Evolutionary conservation across 2,329 filamentous ascomycete genomes (phyloP), one percentile per base, ranked within the genome.

Genomic region (Neonectria punicea): DNA sequence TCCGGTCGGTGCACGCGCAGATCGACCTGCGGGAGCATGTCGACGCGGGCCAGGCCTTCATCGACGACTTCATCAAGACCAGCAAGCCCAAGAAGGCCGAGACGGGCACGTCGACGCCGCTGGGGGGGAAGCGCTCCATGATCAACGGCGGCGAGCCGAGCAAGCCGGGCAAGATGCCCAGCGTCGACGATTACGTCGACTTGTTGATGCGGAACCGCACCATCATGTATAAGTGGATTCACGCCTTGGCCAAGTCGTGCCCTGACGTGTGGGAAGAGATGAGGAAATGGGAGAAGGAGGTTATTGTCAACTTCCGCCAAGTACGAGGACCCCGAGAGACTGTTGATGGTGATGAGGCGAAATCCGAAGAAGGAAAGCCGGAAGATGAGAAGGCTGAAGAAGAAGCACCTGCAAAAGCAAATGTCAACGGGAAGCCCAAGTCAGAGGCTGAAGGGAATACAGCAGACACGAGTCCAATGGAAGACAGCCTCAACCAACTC

Each of bases 11-110:
- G 7, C 93, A 95, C 75, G 86, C 92, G 58, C 86, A 87, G 2
- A 86, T 94, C 25, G 90, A 94, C 72, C 83, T 95, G 6, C 88
- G 87, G 36, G 89, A 89, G 43, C 91, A 92, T 20, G 78, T 95
- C 7, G 84, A 85, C 41, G 89, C 92, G 39, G 81, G 87, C 2
- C 89, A 94, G 74, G 82, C 80, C 10, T 94, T 96, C 72, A 75
- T 94, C 22, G 86, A 87, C 6, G 92, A 94, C 67, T 86, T 94
- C 62, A 87, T 96, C 76, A 87, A 88, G 66, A 81, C 83, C 3
- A 83, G 82, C 71, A 85, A 84, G 68, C 80, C 84, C 74, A 82
- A 80, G 58, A 80, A 80, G 59, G 69, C 54, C 5, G 71, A 68
- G 50, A 67, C 34, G 51, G 66, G n/a, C 61, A 66, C 39, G 54